Evolutionary conservation across 768 basidiomycete species (phyloP).

Genomic region (Pulveroboletus sp.): DNA sequence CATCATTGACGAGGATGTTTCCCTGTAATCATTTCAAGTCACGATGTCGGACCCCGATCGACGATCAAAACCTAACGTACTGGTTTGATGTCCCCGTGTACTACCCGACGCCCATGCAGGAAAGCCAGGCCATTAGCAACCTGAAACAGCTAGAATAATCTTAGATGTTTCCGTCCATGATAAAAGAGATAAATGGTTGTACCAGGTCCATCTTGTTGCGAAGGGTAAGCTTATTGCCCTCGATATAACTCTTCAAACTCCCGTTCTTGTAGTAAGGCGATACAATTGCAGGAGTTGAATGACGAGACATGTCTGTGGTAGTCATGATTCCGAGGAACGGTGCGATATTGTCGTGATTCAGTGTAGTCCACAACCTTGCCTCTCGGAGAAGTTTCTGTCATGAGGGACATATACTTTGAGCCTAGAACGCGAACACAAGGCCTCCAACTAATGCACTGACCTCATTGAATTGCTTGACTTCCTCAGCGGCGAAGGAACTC

Average conservation of each 20-base stretch:
- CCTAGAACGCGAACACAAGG: background rate
- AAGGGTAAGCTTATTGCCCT: slow-evolving; percentile 3
- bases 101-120: slow-evolving; percentile 20
- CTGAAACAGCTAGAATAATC: slow-evolving; percentile 16
- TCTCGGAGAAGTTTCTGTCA: slow-evolving; percentile 28
- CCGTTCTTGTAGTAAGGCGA: slow-evolving; percentile 26
- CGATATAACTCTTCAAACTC: slow-evolving; percentile 18
- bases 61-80: slow-evolving; percentile 15
- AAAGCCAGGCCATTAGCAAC: slow-evolving; percentile 22
- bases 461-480: slow-evolving; percentile 19
- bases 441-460: slow-evolving; percentile 6
- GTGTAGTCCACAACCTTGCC: slow-evolving; percentile 25
- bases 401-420: background rate
- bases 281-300: slow-evolving; percentile 21
- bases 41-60: background rate
- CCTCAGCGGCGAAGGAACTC: slow-evolving; percentile 11
- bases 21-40: slow-evolving; percentile 21
- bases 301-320: slow-evolving; percentile 14
- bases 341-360: slow-evolving; percentile 22
- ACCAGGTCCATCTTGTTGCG: slow-evolving; percentile 23
- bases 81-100: slow-evolving; percentile 40
- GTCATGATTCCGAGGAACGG: slow-evolving; percentile 24
- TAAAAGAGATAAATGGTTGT: background rate
- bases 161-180: background rate
- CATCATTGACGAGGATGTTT: slow-evolving; percentile 36